These are phyloP conservation scores for Exophiala sp. DNA, from an alignment of 2,329 filamentous ascomycete species.

Conservation along the genomic window DNA sequence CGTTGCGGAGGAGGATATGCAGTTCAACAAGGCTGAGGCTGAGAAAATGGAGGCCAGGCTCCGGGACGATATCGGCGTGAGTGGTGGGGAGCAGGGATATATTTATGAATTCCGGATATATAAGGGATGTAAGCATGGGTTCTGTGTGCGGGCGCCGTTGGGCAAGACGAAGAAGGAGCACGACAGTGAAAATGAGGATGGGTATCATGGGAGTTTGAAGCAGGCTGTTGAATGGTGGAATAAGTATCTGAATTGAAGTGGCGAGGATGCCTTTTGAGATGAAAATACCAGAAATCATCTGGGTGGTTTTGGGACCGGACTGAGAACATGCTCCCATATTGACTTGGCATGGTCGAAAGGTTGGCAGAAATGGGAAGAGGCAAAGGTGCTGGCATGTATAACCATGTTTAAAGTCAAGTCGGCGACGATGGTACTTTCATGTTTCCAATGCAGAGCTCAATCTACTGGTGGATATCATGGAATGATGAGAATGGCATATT, in stretches of 20 bases:
- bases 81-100: conserved; percentile 10
- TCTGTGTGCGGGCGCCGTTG: conserved; percentile 17
- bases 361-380: too few relatives aligned
- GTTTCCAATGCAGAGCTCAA: too few relatives aligned
- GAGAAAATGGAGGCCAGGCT: conserved; percentile 21
- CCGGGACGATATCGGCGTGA: conserved; percentile 2
- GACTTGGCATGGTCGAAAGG: too few relatives aligned
- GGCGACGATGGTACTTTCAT: too few relatives aligned
- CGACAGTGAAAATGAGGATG: conserved; percentile 8
- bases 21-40: conserved; percentile 45
- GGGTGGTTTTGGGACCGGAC: too few relatives aligned
- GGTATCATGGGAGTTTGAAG: conserved; percentile 11
- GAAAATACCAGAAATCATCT: too few relatives aligned
- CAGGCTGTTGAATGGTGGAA: conserved; percentile 27
- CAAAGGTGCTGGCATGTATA: too few relatives aligned
- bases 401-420: too few relatives aligned
- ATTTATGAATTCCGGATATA: conserved; percentile 24
- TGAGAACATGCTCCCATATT: too few relatives aligned
- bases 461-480: too few relatives aligned
- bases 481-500: too few relatives aligned
- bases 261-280: too few relatives aligned
- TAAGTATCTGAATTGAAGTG: conserved; percentile 20
- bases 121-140: conserved; percentile 24
- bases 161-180: not conserved
- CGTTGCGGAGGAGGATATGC: conserved; percentile 40